phyloP scores from a whole-genome alignment of 2,329 filamentous ascomycete species.

The Scortechinia acanthostroma region DNA sequence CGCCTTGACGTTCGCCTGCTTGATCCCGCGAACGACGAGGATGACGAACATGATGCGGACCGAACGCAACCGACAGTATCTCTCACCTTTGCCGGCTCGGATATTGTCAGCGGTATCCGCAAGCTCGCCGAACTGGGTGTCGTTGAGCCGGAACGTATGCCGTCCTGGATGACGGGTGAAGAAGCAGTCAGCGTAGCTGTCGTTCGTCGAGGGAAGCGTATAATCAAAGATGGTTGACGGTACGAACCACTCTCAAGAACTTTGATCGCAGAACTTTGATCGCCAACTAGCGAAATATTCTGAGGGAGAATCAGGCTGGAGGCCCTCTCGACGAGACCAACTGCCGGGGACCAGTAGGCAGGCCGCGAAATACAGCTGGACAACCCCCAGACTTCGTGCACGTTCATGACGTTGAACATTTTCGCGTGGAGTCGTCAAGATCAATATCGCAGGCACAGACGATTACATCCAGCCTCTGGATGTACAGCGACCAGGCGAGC shows the following conservation, averaged over 20 bases:
- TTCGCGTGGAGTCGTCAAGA: too few species aligned
- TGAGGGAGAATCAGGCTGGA: too few species aligned
- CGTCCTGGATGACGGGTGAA: conserved; percentile 50
- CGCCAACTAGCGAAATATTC: too few species aligned
- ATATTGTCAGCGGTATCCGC: conserved; percentile 42
- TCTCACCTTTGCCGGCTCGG: conserved; percentile 38
- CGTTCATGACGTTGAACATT: too few species aligned
- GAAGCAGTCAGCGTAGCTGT: conserved; percentile 39
- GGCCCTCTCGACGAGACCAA: too few species aligned
- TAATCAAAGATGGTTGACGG: conserved; percentile 24
- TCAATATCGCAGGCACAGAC: too few species aligned
- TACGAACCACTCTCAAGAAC: conserved; percentile 4
- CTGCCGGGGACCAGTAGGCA: too few species aligned
- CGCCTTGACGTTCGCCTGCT: background rate
- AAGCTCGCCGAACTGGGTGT: conserved; percentile 39
- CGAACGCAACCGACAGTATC: conserved; percentile 26
- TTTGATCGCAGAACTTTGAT: too few species aligned
- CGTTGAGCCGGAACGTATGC: conserved; percentile 41
- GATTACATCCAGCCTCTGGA: too few species aligned
- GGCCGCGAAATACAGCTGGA: too few species aligned
- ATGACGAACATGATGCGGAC: background rate
- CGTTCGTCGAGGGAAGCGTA: conserved; percentile 15
- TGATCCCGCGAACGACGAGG: background rate
- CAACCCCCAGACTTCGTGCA: too few species aligned
- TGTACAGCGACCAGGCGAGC: too few species aligned